Evolutionary conservation across 306 rosid species (phyloP).

Genomic region (Quillaja saponaria): DNA sequence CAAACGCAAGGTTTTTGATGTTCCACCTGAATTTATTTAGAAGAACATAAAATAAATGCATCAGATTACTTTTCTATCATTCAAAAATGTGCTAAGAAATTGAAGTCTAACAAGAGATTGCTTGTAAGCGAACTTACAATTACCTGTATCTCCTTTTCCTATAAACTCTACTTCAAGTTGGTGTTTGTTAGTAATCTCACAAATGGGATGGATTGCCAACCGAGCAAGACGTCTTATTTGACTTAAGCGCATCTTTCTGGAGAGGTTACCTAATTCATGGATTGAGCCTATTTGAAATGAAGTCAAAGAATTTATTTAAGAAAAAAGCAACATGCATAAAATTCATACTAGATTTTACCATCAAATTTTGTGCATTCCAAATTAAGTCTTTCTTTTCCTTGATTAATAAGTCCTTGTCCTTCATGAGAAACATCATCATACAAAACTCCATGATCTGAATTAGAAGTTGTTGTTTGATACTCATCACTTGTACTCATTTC

Average conservation of each 20-base stretch:
- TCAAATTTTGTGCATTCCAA: conserved; percentile 18
- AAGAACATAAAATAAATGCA: background rate
- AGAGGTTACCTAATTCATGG: conserved; percentile 25
- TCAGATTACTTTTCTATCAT: background rate
- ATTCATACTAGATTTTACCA: conserved; percentile 36
- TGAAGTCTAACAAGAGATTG: too few relatives aligned
- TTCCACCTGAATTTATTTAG: conserved; percentile 37
- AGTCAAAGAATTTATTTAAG: background rate
- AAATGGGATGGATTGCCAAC: conserved; percentile 24
- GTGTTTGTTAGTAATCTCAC: conserved; percentile 24
- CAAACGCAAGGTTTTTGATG: conserved; percentile 48
- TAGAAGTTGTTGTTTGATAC: conserved; percentile 26
- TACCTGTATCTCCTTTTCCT: conserved; percentile 26
- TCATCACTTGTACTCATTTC: conserved; percentile 43
- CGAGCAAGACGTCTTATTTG: conserved; percentile 60
- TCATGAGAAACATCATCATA: conserved; percentile 15
- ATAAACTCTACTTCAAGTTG: conserved; percentile 35
- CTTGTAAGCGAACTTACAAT: conserved; percentile 51
- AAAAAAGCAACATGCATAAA: background rate
- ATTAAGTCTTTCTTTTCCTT: conserved; percentile 33
- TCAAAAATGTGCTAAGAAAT: too few relatives aligned
- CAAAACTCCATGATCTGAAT: conserved; percentile 21
- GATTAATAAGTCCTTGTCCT: conserved; percentile 29
- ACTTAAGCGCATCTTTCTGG: conserved; percentile 47
- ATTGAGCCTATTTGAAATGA: conserved; percentile 29